Base-by-base conservation (phyloP, 1,139 yeast species). In the Scheffersomyces titani region DNA sequence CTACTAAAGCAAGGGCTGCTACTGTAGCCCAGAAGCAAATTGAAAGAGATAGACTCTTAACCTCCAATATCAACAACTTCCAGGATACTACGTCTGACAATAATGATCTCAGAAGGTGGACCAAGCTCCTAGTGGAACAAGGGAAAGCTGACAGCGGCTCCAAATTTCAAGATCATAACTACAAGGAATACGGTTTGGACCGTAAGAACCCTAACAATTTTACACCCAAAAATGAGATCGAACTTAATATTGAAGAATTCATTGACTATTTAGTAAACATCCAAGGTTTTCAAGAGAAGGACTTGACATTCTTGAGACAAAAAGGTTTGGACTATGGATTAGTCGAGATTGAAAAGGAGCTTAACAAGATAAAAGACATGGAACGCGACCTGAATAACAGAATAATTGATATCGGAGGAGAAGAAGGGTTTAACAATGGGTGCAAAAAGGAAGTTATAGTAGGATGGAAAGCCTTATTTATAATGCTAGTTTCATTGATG, bases 331-430 rank as follows among this genome's bases (percentile, higher is more conserved):
- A 78, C 62, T 68, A 75, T 58, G 80, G 80, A 3, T 62, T 70
- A 19, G 76, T 73, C 5, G 77, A 77, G 57, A 78, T 78, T 51
- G 82, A 78, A 55, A 57, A 61, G 47, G 80, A 76, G 61, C 69
- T 78, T 55, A 64, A 72, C 49, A 73, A 68, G 55, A 70, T 78
- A 56, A 63, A 57, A 44, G 65, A 66, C 36, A 19, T 46, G 47
- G 68, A 69, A 22, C 55, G 59, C 19, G 55, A 59, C 40, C 52
- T 51, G 13, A 59, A 59, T 44, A 63, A 61, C 46, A 61, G 61
- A 53, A 64, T 59, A 5, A 76, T 77, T 47, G 68, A 68, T 36
- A 76, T 77, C 50, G 80, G 78, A 11, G 80, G 81, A 3, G 80
- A 76, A 57, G 62, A 56, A 30, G 58, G 18, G 7, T 45, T 21